Evolutionary conservation across 306 rosid genomes (phyloP).

Genomic region (Citrullus amarus): DNA sequence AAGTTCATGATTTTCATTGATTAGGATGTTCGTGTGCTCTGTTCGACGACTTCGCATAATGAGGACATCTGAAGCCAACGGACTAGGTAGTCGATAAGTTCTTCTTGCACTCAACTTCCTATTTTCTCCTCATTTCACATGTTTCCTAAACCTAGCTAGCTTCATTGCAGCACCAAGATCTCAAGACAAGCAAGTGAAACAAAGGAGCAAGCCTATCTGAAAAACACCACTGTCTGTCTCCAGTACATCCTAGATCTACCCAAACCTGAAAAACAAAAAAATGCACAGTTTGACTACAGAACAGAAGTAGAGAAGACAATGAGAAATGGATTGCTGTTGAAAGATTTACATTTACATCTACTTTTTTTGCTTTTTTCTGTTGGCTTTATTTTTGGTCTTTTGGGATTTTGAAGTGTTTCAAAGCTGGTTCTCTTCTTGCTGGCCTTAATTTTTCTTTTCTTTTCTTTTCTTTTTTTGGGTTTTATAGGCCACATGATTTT

Average conservation of each 20-base stretch:
- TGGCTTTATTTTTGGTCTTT: not conserved
- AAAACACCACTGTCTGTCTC: not conserved
- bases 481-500: conserved; percentile 5
- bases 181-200: conserved; percentile 37
- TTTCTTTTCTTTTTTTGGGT: not conserved
- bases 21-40: conserved; percentile 50
- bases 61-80: conserved; percentile 56
- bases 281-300: conserved; percentile 11
- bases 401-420: conserved; percentile 3
- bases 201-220: conserved; percentile 38
- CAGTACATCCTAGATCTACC: not conserved
- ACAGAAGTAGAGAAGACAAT: not conserved
- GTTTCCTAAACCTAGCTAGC: not conserved
- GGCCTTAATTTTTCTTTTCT: not conserved
- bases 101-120: not conserved
- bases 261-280: not conserved
- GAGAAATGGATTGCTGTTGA: conserved; percentile 4
- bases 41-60: conserved; percentile 65
- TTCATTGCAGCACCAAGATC: conserved; percentile 32
- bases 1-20: not conserved
- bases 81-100: conserved; percentile 31
- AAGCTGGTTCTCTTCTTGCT: conserved; percentile 4
- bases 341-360: conserved; percentile 4
- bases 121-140: not conserved
- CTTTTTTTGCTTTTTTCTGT: not conserved